Evolutionary conservation across 306 rosid genomes (phyloP).

Genomic region (Sicyos edulis): DNA sequence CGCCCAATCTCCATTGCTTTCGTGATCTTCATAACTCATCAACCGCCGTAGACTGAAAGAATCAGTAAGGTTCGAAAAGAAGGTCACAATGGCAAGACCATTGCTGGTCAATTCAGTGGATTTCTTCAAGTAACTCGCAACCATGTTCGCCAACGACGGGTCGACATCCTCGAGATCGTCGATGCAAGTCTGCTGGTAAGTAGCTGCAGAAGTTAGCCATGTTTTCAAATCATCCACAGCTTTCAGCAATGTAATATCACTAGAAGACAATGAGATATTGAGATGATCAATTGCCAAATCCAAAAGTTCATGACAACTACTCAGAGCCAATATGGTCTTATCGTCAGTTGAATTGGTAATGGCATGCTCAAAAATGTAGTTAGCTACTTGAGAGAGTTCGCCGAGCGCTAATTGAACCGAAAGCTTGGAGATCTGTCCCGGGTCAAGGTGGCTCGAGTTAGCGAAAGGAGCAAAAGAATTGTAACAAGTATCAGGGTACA

Average conservation of each 20-base stretch:
- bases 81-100: conserved; percentile 64
- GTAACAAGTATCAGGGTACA: conserved; percentile 50
- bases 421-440: conserved; percentile 41
- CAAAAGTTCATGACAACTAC: conserved; percentile 47
- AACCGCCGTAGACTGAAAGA: conserved; percentile 34
- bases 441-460: conserved; percentile 33
- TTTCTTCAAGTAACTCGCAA: conserved; percentile 36
- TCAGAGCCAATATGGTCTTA: conserved; percentile 32
- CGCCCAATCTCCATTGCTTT: conserved; percentile 33
- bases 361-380: conserved; percentile 30
- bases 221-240: conserved; percentile 58
- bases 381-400: conserved; percentile 33
- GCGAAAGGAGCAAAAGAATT: conserved; percentile 32
- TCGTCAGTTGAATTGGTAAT: conserved; percentile 25
- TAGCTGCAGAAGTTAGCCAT: conserved; percentile 73
- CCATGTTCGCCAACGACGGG: conserved; percentile 5
- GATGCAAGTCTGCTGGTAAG: conserved; percentile 64
- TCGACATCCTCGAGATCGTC: conserved; percentile 46
- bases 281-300: conserved; percentile 57
- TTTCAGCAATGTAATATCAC: conserved; percentile 29
- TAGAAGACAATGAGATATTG: conserved; percentile 31
- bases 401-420: conserved; percentile 41
- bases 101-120: conserved; percentile 64
- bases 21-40: conserved; percentile 17
- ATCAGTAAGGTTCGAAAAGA: conserved; percentile 28